These are phyloP conservation scores for Acer saccharum DNA, from an alignment of 345 rosid species.

Conservation along the genomic window DNA sequence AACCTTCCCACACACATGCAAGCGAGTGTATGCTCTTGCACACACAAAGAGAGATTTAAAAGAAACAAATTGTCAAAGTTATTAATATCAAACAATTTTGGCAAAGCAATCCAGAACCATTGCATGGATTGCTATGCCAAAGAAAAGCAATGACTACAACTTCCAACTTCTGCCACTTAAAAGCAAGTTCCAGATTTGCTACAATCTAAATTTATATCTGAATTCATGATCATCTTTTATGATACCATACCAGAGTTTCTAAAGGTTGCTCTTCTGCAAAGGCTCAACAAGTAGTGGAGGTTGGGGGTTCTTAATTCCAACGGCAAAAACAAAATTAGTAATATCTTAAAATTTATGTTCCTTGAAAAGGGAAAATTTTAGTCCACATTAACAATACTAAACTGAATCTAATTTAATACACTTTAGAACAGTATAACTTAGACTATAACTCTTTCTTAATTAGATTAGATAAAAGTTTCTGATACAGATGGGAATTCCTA, in stretches of 20 bases:
- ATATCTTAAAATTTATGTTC: too few relatives aligned
- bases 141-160: background rate
- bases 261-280: too few relatives aligned
- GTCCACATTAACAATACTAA: background rate
- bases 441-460: background rate
- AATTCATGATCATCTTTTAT: too few relatives aligned
- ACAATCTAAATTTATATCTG: too few relatives aligned
- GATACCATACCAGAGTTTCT: too few relatives aligned
- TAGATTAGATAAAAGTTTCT: background rate
- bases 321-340: too few relatives aligned
- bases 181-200: background rate
- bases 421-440: background rate
- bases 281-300: too few relatives aligned
- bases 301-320: too few relatives aligned
- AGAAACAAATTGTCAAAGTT: too few relatives aligned
- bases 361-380: background rate
- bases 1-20: background rate
- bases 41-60: background rate
- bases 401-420: background rate
- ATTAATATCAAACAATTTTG: background rate
- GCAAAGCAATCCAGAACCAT: background rate
- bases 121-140: background rate
- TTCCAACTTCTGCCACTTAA: background rate
- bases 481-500: too few relatives aligned
- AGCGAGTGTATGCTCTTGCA: background rate